phyloP scores from a whole-genome alignment of 202 grass and related monocot species.

The Bolboschoenoplectus hybrid region DNA sequence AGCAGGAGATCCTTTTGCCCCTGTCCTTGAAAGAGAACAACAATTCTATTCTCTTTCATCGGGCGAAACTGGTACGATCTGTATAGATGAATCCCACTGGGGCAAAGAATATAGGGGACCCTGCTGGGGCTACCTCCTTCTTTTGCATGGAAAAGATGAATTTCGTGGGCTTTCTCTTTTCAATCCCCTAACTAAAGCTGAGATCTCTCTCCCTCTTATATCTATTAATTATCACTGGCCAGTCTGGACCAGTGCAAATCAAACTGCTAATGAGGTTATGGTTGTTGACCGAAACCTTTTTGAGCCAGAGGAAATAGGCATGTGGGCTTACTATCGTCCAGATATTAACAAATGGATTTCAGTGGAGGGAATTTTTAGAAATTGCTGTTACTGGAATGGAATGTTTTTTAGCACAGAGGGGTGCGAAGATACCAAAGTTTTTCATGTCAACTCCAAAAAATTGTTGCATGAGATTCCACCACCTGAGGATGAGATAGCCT shows the following conservation, averaged over 20 bases:
- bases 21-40: conserved; percentile 9
- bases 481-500: background rate
- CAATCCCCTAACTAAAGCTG: conserved; percentile 23
- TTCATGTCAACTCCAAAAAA: background rate
- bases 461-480: conserved; percentile 17
- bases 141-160: background rate
- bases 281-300: background rate
- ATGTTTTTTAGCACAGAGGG: conserved; percentile 12
- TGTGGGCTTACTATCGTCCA: conserved; percentile 1
- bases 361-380: background rate
- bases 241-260: background rate
- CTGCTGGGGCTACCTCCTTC: background rate
- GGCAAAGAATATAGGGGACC: background rate
- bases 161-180: background rate
- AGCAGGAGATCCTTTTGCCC: background rate
- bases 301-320: background rate
- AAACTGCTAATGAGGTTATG: conserved; percentile 6
- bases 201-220: background rate
- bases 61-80: background rate
- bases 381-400: conserved; percentile 3
- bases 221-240: background rate
- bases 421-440: background rate
- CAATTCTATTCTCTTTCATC: conserved; percentile 9
- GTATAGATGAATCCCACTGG: background rate
- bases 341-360: conserved; percentile 5